A percentile compares a stretch with the other conserved stretches of the same genome.
Conservation (phyloP, 2,329 filamentous ascomycete genomes). For the Catunica adiposa region DNA sequence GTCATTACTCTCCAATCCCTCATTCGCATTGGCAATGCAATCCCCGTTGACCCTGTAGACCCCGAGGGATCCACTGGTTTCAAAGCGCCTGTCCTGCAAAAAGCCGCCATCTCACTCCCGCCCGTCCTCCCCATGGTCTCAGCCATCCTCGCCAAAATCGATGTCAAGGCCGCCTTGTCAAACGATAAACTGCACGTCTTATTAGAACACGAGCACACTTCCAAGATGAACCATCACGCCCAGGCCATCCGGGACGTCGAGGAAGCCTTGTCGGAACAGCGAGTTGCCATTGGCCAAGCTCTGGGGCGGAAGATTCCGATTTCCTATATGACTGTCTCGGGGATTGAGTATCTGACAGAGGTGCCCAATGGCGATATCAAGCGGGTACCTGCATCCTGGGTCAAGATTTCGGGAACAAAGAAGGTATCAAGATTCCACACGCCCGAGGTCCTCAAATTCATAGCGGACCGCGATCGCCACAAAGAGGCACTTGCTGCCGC, state of each 20-base stretch:
- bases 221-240: conserved; percentile 77
- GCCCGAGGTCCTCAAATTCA: conserved; percentile 67
- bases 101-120: conserved; percentile 60
- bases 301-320: conserved; percentile 54
- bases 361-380: conserved; percentile 70
- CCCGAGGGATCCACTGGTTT: conserved; percentile 52
- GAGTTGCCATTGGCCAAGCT: conserved; percentile 50
- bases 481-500: conserved; percentile 85
- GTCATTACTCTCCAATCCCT: conserved; percentile 71
- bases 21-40: conserved; percentile 49
- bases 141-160: conserved; percentile 68
- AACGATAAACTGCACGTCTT: conserved; percentile 96
- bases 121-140: conserved; percentile 57
- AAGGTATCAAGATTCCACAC: conserved; percentile 86
- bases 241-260: conserved; percentile 83
- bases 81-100: conserved; percentile 47
- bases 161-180: conserved; percentile 60
- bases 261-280: conserved; percentile 69
- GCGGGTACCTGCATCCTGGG: conserved; percentile 83
- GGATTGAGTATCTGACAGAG: conserved; percentile 90
- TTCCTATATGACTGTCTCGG: conserved; percentile 66
- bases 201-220: conserved; percentile 69
- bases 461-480: conserved; percentile 82
- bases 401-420: conserved; percentile 89
- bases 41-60: conserved; percentile 48